phyloP scores from a whole-genome alignment of 169 alveolate genomes.

The Cryptosporidium canis region DNA sequence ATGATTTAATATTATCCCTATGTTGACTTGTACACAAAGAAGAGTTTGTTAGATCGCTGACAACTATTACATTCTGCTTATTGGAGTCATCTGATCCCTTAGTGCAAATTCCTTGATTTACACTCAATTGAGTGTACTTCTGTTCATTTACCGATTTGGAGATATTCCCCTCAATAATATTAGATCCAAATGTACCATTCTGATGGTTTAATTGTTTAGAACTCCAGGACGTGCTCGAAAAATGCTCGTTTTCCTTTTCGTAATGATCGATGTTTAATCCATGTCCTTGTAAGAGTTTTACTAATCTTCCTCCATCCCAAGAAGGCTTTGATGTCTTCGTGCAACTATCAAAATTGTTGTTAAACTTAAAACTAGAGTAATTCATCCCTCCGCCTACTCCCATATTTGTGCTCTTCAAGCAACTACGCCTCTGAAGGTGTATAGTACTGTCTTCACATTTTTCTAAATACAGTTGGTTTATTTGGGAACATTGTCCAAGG shows the following conservation, averaged over 20 bases:
- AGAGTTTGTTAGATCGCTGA: not conserved
- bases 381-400: not conserved
- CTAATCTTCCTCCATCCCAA: slow-evolving; percentile 72
- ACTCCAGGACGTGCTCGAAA: slow-evolving; percentile 9
- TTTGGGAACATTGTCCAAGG: not conserved
- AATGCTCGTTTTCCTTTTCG: not conserved
- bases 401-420: slow-evolving; percentile 10
- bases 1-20: not conserved
- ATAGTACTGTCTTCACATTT: not conserved
- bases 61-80: not conserved
- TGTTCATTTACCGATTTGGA: not conserved
- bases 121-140: not conserved
- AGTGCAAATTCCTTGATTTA: not conserved
- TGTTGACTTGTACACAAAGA: not conserved
- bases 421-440: slow-evolving; percentile 32
- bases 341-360: slow-evolving; percentile 6
- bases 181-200: not conserved
- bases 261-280: slow-evolving; percentile 48
- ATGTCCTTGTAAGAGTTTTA: slow-evolving; percentile 68
- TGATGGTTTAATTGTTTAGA: slow-evolving; percentile 8
- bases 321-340: slow-evolving; percentile 49
- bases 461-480: not conserved
- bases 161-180: not conserved
- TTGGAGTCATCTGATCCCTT: not conserved
- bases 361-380: slow-evolving; percentile 6